Base-by-base conservation (phyloP, 129 eudicot species). In the Flaveria bidentis region DNA sequence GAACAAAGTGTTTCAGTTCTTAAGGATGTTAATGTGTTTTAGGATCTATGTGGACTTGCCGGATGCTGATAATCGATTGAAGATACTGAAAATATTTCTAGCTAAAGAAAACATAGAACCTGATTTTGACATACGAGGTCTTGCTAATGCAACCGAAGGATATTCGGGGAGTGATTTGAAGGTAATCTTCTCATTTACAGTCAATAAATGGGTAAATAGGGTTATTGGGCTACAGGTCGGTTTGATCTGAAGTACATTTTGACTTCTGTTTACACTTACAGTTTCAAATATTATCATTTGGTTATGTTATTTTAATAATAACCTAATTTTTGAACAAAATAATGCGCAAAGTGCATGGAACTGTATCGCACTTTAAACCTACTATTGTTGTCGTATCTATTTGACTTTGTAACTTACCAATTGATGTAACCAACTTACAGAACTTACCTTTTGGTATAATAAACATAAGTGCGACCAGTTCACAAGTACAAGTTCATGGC, bases 1-100 rank as follows among this genome's bases (percentile, higher is more conserved):
- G 79, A 64, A 47, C 39, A 47, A 26, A 28, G 39, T 2, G 23
- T 49, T 42, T 2, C 26, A 81, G 57, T 70, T 41, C 45, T 20
- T 57, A 9, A 45, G 36, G 22, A 74, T 60, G 67, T 53, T 28
- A 33, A 63, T 30, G 71, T 49, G 26, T 84, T 57, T 25, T 80
- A 95, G 99, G 96, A 89, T 95, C 33, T 87, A 89, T 57, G 97
- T 95, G 77, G 97, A 95, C 83, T 86, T 95, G 53, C 99, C 99
- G 46, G 99, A 95, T 86, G 96, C 96, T 14, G 90, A 82, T 22
- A 95, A 95, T 74, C 90, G 99, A 39, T 46, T 82, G 78, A 95
- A 91, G 85, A 95, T 95, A 72, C 79, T 95, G n/a, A 91, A 91
- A 79, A 88, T 95, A 86, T 87, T 95, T 77, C 96, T 95, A 65